Evolutionary conservation across 768 basidiomycete genomes (phyloP).

Genomic region (Boletus edulis): DNA sequence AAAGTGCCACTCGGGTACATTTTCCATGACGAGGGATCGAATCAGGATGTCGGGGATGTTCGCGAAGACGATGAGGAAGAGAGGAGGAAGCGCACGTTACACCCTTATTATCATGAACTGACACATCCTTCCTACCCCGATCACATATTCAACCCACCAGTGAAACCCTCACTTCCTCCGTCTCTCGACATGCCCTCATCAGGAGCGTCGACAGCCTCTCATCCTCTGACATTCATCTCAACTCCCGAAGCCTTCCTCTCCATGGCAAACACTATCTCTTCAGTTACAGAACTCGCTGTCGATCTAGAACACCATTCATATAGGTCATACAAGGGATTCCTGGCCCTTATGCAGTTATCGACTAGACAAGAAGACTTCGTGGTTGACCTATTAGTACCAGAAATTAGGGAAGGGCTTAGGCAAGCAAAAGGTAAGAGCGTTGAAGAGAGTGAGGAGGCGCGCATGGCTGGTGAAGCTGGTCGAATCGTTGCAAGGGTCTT

Average conservation of each 20-base stretch:
- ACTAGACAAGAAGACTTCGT: conserved; percentile 84
- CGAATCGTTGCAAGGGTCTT: conserved; percentile 57
- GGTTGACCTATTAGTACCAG: conserved; percentile 67
- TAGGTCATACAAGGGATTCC: conserved; percentile 79
- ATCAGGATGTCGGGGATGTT: conserved; percentile 19
- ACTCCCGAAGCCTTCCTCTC: conserved; percentile 50
- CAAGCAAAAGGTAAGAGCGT: conserved; percentile 47
- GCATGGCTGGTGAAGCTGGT: conserved; percentile 24
- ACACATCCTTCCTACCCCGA: conserved; percentile 67
- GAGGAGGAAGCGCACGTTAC: conserved; percentile 34
- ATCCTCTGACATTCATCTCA: conserved; percentile 67
- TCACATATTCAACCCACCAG: conserved; percentile 54
- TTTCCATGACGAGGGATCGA: conserved; percentile 31
- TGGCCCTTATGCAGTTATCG: conserved; percentile 92
- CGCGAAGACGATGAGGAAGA: conserved; percentile 23
- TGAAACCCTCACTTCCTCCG: conserved; percentile 49
- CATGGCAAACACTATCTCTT: conserved; percentile 68
- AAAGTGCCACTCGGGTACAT: conserved; percentile 76
- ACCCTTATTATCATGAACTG: conserved; percentile 89
- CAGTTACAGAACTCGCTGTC: conserved; percentile 78
- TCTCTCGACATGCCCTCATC: conserved; percentile 55
- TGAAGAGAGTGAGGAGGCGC: conserved; percentile 10
- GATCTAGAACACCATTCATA: conserved; percentile 95
- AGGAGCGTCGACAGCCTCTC: neutral
- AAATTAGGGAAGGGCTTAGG: conserved; percentile 68